Conservation (phyloP, 2,329 filamentous ascomycete genomes). For the Microsporum audouinii region DNA sequence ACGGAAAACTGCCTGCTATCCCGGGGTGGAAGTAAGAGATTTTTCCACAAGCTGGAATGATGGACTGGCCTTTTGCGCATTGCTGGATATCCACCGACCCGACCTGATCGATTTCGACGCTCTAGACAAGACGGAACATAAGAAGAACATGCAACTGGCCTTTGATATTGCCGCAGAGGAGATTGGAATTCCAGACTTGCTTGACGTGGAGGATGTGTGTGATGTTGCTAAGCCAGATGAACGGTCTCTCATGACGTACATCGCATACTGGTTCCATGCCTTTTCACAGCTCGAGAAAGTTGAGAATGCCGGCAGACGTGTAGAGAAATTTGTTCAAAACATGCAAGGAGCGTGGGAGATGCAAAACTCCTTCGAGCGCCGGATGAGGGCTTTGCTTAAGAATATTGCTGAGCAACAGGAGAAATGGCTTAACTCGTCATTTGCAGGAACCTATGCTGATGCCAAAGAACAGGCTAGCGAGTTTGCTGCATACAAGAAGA, state of each 20-base stretch:
- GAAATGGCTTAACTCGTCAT: constrained; percentile 66
- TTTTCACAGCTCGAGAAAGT: constrained; percentile 99
- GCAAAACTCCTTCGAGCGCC: constrained; percentile 88
- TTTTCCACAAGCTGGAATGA: constrained; percentile 97
- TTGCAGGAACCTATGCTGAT: constrained; percentile 84
- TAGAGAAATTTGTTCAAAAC: constrained; percentile 97
- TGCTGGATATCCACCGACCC: constrained; percentile 91
- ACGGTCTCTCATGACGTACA: constrained; percentile 96
- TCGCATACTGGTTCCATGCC: constrained; percentile 99
- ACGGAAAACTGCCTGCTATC: constrained; percentile 95
- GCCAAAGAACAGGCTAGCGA: constrained; percentile 75
- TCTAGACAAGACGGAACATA: constrained; percentile 86
- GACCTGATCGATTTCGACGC: constrained; percentile 95
- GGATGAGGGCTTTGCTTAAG: constrained; percentile 72
- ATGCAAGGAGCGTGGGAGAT: constrained; percentile 99
- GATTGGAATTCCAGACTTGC: constrained; percentile 88
- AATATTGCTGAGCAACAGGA: constrained; percentile 62
- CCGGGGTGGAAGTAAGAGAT: constrained; percentile 88
- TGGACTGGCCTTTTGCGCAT: constrained; percentile 87
- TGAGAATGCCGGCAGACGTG: constrained; percentile 87
- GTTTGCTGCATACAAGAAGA: constrained; percentile 82
- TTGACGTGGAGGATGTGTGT: constrained; percentile 96
- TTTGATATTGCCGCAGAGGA: constrained; percentile 94
- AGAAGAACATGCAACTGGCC: constrained; percentile 93
- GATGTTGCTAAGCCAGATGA: constrained; percentile 95